Evolutionary conservation across 805 yeast species (phyloP).

Genomic region (Starmerella bombicola): DNA sequence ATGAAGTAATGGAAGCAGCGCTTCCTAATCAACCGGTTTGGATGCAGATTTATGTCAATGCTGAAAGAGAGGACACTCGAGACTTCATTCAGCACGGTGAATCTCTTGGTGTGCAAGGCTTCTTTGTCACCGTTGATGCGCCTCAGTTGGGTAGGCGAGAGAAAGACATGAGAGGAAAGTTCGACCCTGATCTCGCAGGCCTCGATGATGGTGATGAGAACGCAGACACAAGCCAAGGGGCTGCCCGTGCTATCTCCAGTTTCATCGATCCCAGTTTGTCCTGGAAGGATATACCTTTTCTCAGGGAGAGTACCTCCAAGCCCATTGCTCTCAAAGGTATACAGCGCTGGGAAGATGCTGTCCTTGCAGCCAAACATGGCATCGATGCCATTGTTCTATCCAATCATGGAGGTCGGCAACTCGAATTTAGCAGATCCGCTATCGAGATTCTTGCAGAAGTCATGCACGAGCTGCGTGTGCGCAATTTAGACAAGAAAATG

Average conservation of each 20-base stretch:
- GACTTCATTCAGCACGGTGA: conserved; percentile 60
- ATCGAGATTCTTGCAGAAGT: conserved; percentile 58
- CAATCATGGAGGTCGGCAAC: conserved; percentile 83
- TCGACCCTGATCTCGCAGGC: conserved; percentile 40
- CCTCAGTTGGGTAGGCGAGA: conserved; percentile 87
- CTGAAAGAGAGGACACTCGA: conserved; percentile 54
- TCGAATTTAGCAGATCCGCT: conserved; percentile 72
- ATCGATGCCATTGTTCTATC: conserved; percentile 69
- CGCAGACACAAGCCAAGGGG: conserved; percentile 59
- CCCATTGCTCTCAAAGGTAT: conserved; percentile 62
- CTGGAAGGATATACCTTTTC: conserved; percentile 21
- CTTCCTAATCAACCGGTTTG: conserved; percentile 62
- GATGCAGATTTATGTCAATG: conserved; percentile 77
- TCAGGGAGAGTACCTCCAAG: conserved; percentile 9
- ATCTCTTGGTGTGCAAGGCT: conserved; percentile 59
- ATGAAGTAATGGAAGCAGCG: conserved; percentile 68
- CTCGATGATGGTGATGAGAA: conserved; percentile 31
- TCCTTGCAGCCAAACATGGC: conserved; percentile 59
- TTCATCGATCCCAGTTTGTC: conserved; percentile 56
- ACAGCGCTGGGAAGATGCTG: conserved; percentile 70
- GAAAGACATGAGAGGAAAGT: conserved; percentile 65
- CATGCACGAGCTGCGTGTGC: conserved; percentile 34
- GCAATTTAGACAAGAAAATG: conserved; percentile 33
- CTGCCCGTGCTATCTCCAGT: conserved; percentile 73
- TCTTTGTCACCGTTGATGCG: conserved; percentile 75